phyloP scores from a whole-genome alignment of 192 early-diverging fungal genomes.

The Ambispora gerdemannii region DNA sequence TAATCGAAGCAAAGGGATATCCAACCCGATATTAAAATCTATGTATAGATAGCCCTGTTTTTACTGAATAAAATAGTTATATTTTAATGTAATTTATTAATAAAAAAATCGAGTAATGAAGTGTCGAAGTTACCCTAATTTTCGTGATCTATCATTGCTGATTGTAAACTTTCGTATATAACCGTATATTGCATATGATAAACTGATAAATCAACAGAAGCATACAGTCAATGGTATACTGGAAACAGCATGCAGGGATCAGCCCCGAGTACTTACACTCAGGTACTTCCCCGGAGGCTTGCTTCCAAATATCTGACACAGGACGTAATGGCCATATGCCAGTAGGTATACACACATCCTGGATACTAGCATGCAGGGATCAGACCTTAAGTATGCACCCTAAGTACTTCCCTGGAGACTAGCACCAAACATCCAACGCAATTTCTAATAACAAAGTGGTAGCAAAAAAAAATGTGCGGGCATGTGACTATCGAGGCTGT shows the following conservation, averaged over 20 bases:
- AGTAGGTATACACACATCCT: conserved; percentile 32
- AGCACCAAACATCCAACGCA: conserved; percentile 35
- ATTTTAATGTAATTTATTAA: too few relatives aligned
- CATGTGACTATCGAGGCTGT: too few relatives aligned
- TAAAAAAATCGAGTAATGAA: too few relatives aligned
- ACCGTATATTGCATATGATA: conserved; percentile 19
- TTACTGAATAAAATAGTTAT: too few relatives aligned
- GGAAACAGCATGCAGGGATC: conserved; percentile 31
- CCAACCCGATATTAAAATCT: too few relatives aligned
- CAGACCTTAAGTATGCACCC: conserved; percentile 20
- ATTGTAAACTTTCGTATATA: conserved; percentile 7
- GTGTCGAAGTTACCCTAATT: too few relatives aligned
- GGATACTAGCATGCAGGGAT: conserved; percentile 33
- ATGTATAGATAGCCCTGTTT: too few relatives aligned
- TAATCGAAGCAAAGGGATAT: not conserved
- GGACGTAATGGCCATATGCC: conserved; percentile 34
- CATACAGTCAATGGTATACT: conserved; percentile 30
- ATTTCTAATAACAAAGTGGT: too few relatives aligned
- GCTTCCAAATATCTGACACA: conserved; percentile 32
- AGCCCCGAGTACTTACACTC: conserved; percentile 16
- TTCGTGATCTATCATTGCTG: not conserved
- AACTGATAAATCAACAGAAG: conserved; percentile 17
- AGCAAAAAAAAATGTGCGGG: too few relatives aligned
- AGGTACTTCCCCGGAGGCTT: conserved; percentile 18
- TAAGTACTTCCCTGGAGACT: conserved; percentile 31